Evolutionary conservation across 108 stramenopile genomes (phyloP).

Genomic region (Cyclostephanos invisitatus): DNA sequence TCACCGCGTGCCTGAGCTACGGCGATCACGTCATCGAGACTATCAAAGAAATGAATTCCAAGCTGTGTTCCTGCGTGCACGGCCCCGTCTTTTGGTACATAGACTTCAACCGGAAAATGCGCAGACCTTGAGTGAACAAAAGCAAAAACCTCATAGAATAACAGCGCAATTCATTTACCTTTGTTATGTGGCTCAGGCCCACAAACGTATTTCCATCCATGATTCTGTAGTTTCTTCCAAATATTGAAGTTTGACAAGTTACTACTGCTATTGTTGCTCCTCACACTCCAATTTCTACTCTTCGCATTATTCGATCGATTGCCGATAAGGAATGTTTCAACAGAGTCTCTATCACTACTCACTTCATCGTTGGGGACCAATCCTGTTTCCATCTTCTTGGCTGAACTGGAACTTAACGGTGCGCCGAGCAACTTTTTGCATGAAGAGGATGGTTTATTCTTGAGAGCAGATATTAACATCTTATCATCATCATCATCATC

Average conservation of each 20-base stretch:
- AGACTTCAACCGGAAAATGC: conserved; percentile 13
- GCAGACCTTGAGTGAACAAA: neutral
- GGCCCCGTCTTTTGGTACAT: conserved; percentile 47
- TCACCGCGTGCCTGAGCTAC: conserved; percentile 35
- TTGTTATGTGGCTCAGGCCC: conserved; percentile 50
- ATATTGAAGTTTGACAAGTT: neutral
- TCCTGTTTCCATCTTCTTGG: conserved; percentile 1
- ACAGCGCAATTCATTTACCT: conserved; percentile 11
- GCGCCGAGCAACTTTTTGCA: neutral
- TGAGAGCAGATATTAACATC: conserved; percentile 18
- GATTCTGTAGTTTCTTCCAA: conserved; percentile 34
- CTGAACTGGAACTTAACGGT: neutral
- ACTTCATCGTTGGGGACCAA: neutral
- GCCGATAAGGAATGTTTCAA: neutral
- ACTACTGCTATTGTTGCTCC: neutral
- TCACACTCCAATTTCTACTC: neutral
- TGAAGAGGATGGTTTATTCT: neutral
- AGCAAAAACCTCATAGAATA: neutral
- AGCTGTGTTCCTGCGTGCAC: conserved; percentile 32
- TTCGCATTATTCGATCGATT: neutral
- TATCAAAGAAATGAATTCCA: conserved; percentile 45
- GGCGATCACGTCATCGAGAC: conserved; percentile 22
- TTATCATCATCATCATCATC: conserved; percentile 10
- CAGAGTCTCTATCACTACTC: conserved; percentile 4
- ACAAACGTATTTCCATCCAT: conserved; percentile 41